Percentiles rank a stretch among this genome's conserved stretches.
These are phyloP conservation scores for Globisporangium spiculum DNA, from an alignment of 352 stramenopile species.

Conservation along the genomic window DNA sequence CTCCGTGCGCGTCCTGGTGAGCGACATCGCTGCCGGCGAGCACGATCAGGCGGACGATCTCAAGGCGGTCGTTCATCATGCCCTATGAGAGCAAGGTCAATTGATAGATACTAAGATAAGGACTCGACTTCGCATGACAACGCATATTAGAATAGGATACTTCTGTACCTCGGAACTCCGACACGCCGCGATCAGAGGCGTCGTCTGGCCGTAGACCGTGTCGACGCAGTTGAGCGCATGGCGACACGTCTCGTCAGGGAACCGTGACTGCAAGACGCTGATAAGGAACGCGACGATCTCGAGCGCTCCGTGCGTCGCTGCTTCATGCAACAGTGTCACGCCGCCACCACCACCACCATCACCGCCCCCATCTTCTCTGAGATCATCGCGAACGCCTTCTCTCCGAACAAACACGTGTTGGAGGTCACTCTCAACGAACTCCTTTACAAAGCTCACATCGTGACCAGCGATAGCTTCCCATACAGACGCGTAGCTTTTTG, in stretches of 20 bases:
- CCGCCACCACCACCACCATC: constrained; percentile 19
- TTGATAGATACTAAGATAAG: not conserved
- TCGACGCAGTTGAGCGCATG: constrained; percentile 46
- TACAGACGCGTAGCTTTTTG: constrained; percentile 19
- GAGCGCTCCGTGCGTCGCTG: constrained; percentile 36
- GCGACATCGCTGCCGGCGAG: constrained; percentile 39
- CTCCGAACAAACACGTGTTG: constrained; percentile 33
- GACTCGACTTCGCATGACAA: no score
- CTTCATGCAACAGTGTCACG: constrained; percentile 53
- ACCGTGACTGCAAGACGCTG: constrained; percentile 31
- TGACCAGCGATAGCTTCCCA: constrained; percentile 45
- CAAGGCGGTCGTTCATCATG: constrained; percentile 30
- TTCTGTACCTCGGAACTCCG: constrained; percentile 30
- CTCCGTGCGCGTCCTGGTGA: constrained; percentile 47
- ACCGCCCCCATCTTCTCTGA: no score
- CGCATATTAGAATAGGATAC: no score
- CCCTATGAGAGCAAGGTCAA: constrained; percentile 21
- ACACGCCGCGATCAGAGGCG: constrained; percentile 58
- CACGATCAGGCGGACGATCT: constrained; percentile 53
- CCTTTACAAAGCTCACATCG: constrained; percentile 28
- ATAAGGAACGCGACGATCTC: constrained; percentile 36
- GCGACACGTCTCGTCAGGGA: constrained; percentile 24
- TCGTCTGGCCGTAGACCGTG: constrained; percentile 46
- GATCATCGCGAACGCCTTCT: constrained; percentile 18
- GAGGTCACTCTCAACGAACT: constrained; percentile 29